These are phyloP conservation scores for Aspergillus carlsbadensis DNA, from an alignment of 495 filamentous ascomycete species.

Conservation along the genomic window DNA sequence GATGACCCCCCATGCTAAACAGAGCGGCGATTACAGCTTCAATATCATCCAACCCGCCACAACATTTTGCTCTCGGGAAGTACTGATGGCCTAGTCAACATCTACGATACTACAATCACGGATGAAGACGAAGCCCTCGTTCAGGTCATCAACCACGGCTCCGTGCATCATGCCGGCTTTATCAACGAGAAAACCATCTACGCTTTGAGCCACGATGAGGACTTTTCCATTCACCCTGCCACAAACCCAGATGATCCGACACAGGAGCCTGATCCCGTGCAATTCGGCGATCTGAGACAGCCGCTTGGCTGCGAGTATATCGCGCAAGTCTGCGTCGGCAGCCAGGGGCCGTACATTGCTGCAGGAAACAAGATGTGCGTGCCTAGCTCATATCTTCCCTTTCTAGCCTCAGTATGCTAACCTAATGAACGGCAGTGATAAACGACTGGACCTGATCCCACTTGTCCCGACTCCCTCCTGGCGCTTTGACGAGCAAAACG, in stretches of 20 bases:
- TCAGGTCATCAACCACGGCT: slow-evolving; percentile 85
- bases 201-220: slow-evolving; percentile 78
- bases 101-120: slow-evolving; percentile 70
- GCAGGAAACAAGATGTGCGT: slow-evolving; percentile 46
- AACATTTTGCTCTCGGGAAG: slow-evolving; percentile 77
- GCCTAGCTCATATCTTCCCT: slow-evolving; percentile 6
- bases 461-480: slow-evolving; percentile 58
- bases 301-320: slow-evolving; percentile 78
- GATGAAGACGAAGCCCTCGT: slow-evolving; percentile 86
- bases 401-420: slow-evolving; percentile 9
- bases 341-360: slow-evolving; percentile 44
- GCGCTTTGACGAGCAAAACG: slow-evolving; percentile 57
- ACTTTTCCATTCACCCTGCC: slow-evolving; percentile 71
- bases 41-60: slow-evolving; percentile 65
- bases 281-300: slow-evolving; percentile 75
- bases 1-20: not conserved
- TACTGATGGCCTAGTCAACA: slow-evolving; percentile 87
- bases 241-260: slow-evolving; percentile 57
- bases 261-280: slow-evolving; percentile 48
- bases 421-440: slow-evolving; percentile 42
- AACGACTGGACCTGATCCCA: slow-evolving; percentile 67
- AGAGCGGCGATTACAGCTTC: slow-evolving; percentile 45
- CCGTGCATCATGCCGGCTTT: slow-evolving; percentile 84
- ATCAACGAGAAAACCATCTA: slow-evolving; percentile 66
- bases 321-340: slow-evolving; percentile 64